These are phyloP conservation scores for Nothophaeocryptopus gaeumannii DNA, from an alignment of 2,329 filamentous ascomycete genomes.

Conservation along the genomic window DNA sequence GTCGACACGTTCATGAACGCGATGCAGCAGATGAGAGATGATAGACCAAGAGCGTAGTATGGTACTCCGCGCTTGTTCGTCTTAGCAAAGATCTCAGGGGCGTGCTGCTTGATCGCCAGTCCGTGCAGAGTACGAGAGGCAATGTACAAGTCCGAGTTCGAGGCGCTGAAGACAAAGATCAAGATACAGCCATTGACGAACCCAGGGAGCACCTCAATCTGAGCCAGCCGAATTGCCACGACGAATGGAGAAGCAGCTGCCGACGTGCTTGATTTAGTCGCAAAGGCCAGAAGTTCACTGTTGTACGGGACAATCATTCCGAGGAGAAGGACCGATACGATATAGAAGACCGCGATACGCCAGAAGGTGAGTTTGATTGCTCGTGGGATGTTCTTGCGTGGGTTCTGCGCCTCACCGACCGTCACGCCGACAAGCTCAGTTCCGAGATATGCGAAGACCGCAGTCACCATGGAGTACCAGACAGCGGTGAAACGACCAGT, in stretches of 20 bases:
- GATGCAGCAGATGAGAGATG: slow-evolving; percentile 61
- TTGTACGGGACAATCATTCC: slow-evolving; percentile 76
- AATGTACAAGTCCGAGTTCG: slow-evolving; percentile 75
- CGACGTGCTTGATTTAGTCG: slow-evolving; percentile 47
- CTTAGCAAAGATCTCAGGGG: slow-evolving; percentile 67
- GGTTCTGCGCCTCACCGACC: slow-evolving; percentile 70
- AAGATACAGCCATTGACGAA: slow-evolving; percentile 73
- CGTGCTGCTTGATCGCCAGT: slow-evolving; percentile 68
- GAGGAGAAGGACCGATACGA: slow-evolving; percentile 68
- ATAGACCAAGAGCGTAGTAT: slow-evolving; percentile 61
- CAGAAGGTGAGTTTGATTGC: slow-evolving; percentile 79
- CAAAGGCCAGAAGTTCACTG: slow-evolving; percentile 57
- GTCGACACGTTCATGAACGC: slow-evolving; percentile 46
- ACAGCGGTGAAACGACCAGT: slow-evolving; percentile 46
- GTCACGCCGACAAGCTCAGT: slow-evolving; percentile 76
- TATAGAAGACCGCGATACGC: slow-evolving; percentile 79
- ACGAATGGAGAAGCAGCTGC: slow-evolving; percentile 69
- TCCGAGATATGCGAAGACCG: slow-evolving; percentile 75
- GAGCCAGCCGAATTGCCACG: slow-evolving; percentile 64
- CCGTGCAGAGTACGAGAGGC: slow-evolving; percentile 60
- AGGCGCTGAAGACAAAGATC: slow-evolving; percentile 72
- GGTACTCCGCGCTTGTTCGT: slow-evolving; percentile 72
- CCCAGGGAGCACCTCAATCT: slow-evolving; percentile 61
- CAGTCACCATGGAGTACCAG: slow-evolving; percentile 60
- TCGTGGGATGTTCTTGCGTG: slow-evolving; percentile 68